A percentile compares a stretch with the other conserved stretches of the same genome.
phyloP scores from a whole-genome alignment of 257 asterid genomes.

The Perilla frutescens region DNA sequence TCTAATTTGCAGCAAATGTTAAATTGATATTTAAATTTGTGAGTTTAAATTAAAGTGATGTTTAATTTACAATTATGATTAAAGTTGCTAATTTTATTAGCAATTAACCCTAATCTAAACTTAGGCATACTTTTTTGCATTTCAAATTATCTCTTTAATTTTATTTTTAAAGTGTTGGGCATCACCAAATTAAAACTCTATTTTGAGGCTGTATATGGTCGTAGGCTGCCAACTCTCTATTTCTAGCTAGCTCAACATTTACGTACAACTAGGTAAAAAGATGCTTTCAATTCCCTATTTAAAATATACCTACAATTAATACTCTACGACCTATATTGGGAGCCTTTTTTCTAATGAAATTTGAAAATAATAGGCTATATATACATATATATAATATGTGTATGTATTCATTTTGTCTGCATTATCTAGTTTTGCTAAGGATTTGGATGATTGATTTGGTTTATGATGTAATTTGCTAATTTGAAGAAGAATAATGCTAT shows the following conservation, averaged over 20 bases:
- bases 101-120: too few species aligned
- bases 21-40: too few species aligned
- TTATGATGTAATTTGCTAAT: neutral
- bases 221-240: neutral
- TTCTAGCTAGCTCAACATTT: neutral
- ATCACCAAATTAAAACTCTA: too few species aligned
- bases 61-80: too few species aligned
- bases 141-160: too few species aligned
- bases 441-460: neutral
- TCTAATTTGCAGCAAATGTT: too few species aligned
- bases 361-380: neutral
- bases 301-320: neutral
- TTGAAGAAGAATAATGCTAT: neutral
- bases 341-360: neutral
- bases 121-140: too few species aligned
- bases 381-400: neutral
- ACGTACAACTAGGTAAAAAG: slow-evolving; percentile 12
- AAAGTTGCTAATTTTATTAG: too few species aligned
- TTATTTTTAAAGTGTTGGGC: too few species aligned
- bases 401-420: neutral
- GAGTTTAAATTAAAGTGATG: too few species aligned
- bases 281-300: neutral
- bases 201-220: too few species aligned
- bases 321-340: neutral
- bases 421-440: neutral